Evolutionary conservation across 2,329 filamentous ascomycete species (phyloP).

Genomic region (Hypoxylon rubiginosum): DNA sequence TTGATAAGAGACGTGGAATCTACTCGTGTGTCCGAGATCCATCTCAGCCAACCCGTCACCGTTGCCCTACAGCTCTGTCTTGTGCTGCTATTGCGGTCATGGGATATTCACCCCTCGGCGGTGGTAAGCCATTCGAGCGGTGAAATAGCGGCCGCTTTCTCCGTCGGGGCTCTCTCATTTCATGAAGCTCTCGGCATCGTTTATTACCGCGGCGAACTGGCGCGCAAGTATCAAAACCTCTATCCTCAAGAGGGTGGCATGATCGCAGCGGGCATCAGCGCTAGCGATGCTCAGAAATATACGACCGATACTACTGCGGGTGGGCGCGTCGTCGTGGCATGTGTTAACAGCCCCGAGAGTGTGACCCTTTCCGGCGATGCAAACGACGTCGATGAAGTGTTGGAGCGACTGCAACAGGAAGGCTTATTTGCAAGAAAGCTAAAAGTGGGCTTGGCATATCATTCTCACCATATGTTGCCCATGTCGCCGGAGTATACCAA

Average conservation of each 20-base stretch:
- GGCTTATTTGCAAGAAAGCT: slow-evolving; percentile 46
- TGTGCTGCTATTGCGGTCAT: slow-evolving; percentile 30
- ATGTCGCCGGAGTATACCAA: too few species aligned
- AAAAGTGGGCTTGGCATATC: slow-evolving; percentile 49
- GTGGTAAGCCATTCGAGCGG: slow-evolving; percentile 52
- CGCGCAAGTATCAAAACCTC: slow-evolving; percentile 10
- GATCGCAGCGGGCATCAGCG: slow-evolving; percentile 56
- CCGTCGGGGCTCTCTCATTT: slow-evolving; percentile 53
- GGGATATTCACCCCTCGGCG: slow-evolving; percentile 27
- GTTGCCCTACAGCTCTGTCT: slow-evolving; percentile 40
- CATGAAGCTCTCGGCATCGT: slow-evolving; percentile 55
- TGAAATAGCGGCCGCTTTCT: slow-evolving; percentile 61
- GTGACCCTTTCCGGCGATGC: slow-evolving; percentile 50
- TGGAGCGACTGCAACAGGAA: background rate
- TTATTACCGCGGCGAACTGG: slow-evolving; percentile 55
- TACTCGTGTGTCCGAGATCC: slow-evolving; percentile 21
- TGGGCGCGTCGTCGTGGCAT: slow-evolving; percentile 32
- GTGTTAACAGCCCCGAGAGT: slow-evolving; percentile 50
- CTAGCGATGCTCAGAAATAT: slow-evolving; percentile 39
- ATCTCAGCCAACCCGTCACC: slow-evolving; percentile 26
- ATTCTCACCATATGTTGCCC: slow-evolving; percentile 44
- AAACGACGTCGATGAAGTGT: slow-evolving; percentile 19
- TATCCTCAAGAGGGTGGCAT: slow-evolving; percentile 53
- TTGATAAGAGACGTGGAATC: slow-evolving; percentile 16
- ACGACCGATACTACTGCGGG: slow-evolving; percentile 2